phyloP scores from a whole-genome alignment of 2,329 filamentous ascomycete species.

The Alternaria solani region DNA sequence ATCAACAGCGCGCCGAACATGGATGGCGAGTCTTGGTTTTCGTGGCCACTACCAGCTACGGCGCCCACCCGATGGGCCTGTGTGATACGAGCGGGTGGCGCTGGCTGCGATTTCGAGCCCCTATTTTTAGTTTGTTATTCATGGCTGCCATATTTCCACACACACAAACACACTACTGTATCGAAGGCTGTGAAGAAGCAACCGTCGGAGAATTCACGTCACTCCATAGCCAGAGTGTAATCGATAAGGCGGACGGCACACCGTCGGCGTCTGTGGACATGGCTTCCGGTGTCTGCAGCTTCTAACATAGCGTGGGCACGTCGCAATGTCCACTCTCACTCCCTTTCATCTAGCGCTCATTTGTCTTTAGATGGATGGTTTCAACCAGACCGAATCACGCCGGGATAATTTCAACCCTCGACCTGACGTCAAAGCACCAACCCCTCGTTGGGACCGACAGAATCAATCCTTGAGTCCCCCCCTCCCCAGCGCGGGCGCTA shows the following conservation, averaged over 20 bases:
- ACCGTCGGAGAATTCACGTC: neutral
- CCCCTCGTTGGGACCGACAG: slow-evolving; percentile 1
- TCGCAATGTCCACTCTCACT: slow-evolving; percentile 11
- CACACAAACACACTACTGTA: neutral
- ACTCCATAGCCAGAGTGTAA: neutral
- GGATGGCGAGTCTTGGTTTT: slow-evolving; percentile 28
- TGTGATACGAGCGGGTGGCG: slow-evolving; percentile 31
- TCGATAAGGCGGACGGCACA: slow-evolving; percentile 14
- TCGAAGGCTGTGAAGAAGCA: slow-evolving; percentile 1
- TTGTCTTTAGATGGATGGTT: slow-evolving; percentile 5
- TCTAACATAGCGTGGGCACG: slow-evolving; percentile 7
- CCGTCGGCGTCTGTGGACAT: slow-evolving; percentile 11
- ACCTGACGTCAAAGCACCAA: slow-evolving; percentile 3
- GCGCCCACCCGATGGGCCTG: slow-evolving; percentile 25
- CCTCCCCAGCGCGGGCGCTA: neutral
- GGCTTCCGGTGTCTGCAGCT: slow-evolving; percentile 2
- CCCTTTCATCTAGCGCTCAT: slow-evolving; percentile 13
- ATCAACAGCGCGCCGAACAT: slow-evolving; percentile 20
- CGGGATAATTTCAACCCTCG: slow-evolving; percentile 6
- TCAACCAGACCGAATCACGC: slow-evolving; percentile 9
- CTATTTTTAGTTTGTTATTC: slow-evolving; percentile 32
- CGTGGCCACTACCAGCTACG: slow-evolving; percentile 28
- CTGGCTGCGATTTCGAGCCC: slow-evolving; percentile 12
- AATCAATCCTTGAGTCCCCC: neutral
- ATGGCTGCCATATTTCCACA: neutral